Evolutionary conservation across 108 stramenopile genomes (phyloP).

Genomic region (Skeletonema grethae): DNA sequence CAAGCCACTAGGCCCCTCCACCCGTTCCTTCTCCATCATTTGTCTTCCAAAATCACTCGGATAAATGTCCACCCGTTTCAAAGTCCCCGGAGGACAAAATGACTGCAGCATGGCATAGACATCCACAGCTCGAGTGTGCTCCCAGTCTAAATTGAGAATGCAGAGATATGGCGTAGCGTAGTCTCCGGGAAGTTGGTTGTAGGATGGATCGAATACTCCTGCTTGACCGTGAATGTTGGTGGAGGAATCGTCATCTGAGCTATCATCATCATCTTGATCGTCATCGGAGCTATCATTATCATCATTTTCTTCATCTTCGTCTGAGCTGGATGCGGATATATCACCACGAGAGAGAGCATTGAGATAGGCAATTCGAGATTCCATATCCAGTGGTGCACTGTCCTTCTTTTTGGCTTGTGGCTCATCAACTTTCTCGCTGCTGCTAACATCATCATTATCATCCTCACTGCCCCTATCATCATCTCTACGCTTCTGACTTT

Average conservation of each 20-base stretch:
- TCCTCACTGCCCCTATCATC: constrained; percentile 16
- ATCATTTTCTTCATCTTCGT: constrained; percentile 30
- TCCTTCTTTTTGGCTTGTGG: constrained; percentile 9
- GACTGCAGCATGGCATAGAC: constrained; percentile 85
- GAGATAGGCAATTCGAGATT: constrained; percentile 90
- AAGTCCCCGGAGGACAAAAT: constrained; percentile 79
- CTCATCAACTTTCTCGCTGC: too few relatives aligned
- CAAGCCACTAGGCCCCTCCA: constrained; percentile 74
- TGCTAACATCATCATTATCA: background rate
- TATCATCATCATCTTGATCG: constrained; percentile 23
- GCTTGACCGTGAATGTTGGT: constrained; percentile 68
- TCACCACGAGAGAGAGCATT: constrained; percentile 93
- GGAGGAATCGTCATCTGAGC: constrained; percentile 24
- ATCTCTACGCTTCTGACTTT: constrained; percentile 16
- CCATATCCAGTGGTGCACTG: constrained; percentile 33
- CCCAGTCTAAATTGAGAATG: constrained; percentile 91
- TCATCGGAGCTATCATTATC: constrained; percentile 50
- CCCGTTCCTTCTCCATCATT: constrained; percentile 86
- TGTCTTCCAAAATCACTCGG: constrained; percentile 89
- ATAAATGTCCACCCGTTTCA: constrained; percentile 82
- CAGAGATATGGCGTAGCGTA: constrained; percentile 70
- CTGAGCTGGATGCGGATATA: constrained; percentile 54
- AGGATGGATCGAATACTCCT: constrained; percentile 76
- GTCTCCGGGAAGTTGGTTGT: constrained; percentile 35
- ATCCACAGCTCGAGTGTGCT: constrained; percentile 88